Conservation (phyloP, 257 asterid genomes). For the Solanum verrucosum region DNA sequence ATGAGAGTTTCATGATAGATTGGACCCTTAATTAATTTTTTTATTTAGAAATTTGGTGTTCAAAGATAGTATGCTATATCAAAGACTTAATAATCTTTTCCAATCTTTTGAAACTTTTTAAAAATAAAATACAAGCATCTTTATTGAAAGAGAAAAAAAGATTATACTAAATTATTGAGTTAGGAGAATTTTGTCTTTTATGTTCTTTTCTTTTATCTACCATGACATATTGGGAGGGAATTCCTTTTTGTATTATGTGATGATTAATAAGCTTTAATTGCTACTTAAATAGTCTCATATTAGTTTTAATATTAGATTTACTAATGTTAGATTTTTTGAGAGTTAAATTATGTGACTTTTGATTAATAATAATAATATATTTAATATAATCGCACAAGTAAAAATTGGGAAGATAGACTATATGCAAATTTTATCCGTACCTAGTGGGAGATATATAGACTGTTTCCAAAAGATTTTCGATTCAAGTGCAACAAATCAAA, state of each 20-base stretch:
- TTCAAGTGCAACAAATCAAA: no score
- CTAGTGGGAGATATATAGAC: no score
- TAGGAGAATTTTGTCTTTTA: background rate
- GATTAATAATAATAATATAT: background rate
- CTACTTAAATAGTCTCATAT: no score
- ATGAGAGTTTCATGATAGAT: background rate
- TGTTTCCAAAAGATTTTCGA: no score
- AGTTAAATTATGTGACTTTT: background rate
- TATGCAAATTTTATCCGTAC: rapidly evolving
- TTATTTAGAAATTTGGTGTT: background rate
- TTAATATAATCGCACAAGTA: background rate
- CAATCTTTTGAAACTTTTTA: background rate
- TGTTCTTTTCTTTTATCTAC: background rate
- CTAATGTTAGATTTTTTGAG: background rate
- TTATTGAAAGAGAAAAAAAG: background rate
- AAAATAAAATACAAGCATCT: background rate
- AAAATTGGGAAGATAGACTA: rapidly evolving
- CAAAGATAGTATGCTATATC: background rate
- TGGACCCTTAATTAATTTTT: background rate
- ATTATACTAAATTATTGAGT: background rate
- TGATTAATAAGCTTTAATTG: background rate
- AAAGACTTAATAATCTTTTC: background rate
- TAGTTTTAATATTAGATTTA: no score
- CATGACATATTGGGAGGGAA: background rate
- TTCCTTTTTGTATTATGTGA: background rate